Percentiles rank a stretch among this genome's conserved stretches.
These are phyloP conservation scores for Noccaea caerulescens DNA, from an alignment of 345 rosid species.

Conservation along the genomic window DNA sequence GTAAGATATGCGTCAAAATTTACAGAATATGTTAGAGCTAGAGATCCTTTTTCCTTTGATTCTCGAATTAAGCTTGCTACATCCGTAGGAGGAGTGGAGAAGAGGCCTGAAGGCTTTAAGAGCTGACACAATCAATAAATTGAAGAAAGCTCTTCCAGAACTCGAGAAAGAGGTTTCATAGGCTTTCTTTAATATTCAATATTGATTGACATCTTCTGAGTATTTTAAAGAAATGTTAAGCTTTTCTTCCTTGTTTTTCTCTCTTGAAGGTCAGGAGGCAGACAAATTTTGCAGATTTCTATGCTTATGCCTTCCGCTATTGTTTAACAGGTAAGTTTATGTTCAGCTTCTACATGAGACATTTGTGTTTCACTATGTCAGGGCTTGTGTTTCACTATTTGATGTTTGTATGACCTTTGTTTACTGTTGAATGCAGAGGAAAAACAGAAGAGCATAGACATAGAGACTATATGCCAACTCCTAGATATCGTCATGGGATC, in stretches of 20 bases:
- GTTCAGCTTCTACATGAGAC: conserved; percentile 1
- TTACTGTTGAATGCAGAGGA: conserved; percentile 65
- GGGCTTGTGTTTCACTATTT: neutral
- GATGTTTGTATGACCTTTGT: conserved; percentile 6
- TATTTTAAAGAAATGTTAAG: neutral
- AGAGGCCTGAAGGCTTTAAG: conserved; percentile 75
- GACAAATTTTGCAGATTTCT: conserved; percentile 77
- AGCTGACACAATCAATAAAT: conserved; percentile 66
- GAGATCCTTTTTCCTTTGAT: conserved; percentile 8
- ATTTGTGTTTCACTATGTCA: neutral
- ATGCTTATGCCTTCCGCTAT: conserved; percentile 82
- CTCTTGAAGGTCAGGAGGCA: conserved; percentile 67
- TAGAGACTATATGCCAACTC: conserved; percentile 85
- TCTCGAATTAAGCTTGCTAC: neutral
- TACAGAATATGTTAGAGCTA: conserved; percentile 2
- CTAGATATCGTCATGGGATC: conserved; percentile 81
- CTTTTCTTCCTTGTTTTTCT: conserved; percentile 20
- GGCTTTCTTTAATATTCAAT: neutral
- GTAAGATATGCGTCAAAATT: conserved; percentile 48
- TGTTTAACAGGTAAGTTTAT: conserved; percentile 75
- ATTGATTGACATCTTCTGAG: conserved; percentile 8
- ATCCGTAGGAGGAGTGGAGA: conserved; percentile 86
- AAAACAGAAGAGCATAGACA: conserved; percentile 85
- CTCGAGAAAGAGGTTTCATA: conserved; percentile 82
- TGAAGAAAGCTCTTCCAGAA: conserved; percentile 74